phyloP scores from a whole-genome alignment of 305 asterid species.

The Vinca major region DNA sequence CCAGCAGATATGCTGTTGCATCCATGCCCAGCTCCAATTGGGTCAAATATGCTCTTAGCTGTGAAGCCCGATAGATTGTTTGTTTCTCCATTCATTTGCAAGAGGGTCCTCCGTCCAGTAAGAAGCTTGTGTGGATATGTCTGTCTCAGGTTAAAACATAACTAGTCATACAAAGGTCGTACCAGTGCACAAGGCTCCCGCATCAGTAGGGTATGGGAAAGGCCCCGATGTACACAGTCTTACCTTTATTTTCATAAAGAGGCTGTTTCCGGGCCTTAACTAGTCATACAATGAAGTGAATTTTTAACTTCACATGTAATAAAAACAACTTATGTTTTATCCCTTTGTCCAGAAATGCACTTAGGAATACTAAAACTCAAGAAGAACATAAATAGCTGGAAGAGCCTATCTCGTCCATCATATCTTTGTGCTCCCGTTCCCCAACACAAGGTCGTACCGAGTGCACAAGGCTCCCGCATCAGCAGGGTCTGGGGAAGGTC shows the following conservation, averaged over 20 bases:
- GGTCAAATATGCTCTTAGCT: conserved; percentile 40
- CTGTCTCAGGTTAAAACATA: conserved; percentile 32
- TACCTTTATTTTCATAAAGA: no score
- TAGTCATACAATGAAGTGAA: background rate
- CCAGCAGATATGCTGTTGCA: conserved; percentile 88
- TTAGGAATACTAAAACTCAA: background rate
- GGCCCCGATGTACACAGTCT: no score
- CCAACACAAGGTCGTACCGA: no score
- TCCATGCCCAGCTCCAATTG: conserved; percentile 74
- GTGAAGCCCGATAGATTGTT: conserved; percentile 28
- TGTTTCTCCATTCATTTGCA: conserved; percentile 24
- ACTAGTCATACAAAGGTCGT: background rate
- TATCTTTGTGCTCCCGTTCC: background rate
- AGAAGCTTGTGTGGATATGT: conserved; percentile 81
- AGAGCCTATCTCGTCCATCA: background rate
- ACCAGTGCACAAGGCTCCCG: no score
- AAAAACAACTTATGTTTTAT: background rate
- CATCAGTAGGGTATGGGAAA: no score
- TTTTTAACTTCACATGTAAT: background rate
- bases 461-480: no score
- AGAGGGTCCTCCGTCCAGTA: conserved; percentile 63
- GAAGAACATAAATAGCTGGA: background rate
- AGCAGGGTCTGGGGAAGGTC: no score
- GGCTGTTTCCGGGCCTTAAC: no score
- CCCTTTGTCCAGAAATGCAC: background rate